Evolutionary conservation across 2,329 filamentous ascomycete genomes (phyloP), one percentile per base, ranked within the genome.

Genomic region (Bipolaris oryzae): DNA sequence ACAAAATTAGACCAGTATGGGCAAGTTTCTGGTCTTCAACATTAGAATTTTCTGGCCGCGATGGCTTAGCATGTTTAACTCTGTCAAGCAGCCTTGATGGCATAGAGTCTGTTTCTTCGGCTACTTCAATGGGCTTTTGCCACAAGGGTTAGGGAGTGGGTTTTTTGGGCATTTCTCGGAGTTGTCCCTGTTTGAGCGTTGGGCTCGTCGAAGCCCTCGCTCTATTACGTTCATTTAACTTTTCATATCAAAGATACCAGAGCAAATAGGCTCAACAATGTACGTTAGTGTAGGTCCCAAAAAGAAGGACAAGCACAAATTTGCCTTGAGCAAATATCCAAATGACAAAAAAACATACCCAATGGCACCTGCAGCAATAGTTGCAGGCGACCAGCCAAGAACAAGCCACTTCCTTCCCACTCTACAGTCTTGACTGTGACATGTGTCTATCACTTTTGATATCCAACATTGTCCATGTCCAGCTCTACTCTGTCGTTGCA

Each of bases 231-330:
- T 71, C 63, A 61, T 70, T 69, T 60, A 43, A 50, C 11, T 55
- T 63, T 66, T 71, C 49, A 53, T 61, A 56, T 57, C 21, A 63
- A 68, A 72, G 73, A 76, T 76, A 76, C 73, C 73, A 75, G 73
- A 74, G 72, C 71, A 53, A 54, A 37, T 64, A 55, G 66, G 66
- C 70, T 71, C 68, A 73, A 60, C 49, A 70, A 50, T 73, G 69
- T 74, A 72, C 56, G 66, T 68, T 74, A 72, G 66, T 64, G 66
- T 64, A 57, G 62, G 57, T 62, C 60, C 60, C 46, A 16, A 48
- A 67, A 67, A 64, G 58, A 63, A 64, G 60, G 58, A 66, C 58
- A 52, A 38, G 37, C 31, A 55, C 60, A 31, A 31, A 10, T 45
- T 60, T 61, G 58, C 61, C 31, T 50, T 50, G 48, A 57, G 51